Percentiles rank a stretch among this genome's conserved stretches.
Conservation (phyloP, 2,329 filamentous ascomycete species). For the Fusarium denticulatum region DNA sequence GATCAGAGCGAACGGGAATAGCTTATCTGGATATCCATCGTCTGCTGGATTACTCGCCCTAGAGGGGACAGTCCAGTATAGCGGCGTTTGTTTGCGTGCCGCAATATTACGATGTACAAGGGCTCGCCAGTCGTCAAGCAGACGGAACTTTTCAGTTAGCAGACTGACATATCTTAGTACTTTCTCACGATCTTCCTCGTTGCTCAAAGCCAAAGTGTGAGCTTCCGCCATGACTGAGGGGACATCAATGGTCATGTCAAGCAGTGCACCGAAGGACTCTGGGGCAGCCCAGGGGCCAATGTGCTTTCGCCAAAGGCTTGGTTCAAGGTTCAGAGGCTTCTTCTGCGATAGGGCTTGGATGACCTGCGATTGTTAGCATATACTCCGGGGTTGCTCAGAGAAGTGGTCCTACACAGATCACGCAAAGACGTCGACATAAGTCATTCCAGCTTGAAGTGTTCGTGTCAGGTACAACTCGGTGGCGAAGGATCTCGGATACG, state of each 20-base stretch:
- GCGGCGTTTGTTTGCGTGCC: background rate
- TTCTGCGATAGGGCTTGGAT: slow-evolving; percentile 2
- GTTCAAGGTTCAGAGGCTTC: background rate
- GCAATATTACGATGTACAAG: background rate
- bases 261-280: background rate
- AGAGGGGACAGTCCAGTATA: slow-evolving; percentile 3
- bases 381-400: fast-evolving
- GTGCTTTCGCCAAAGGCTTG: background rate
- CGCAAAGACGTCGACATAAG: slow-evolving; percentile 1
- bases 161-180: fast-evolving
- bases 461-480: background rate
- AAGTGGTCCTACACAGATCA: background rate
- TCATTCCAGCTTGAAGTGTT: background rate
- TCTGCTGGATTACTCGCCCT: background rate
- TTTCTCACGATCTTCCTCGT: fast-evolving
- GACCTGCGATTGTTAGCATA: background rate
- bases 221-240: background rate
- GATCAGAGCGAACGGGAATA: background rate
- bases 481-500: slow-evolving; percentile 4
- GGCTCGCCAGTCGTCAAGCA: background rate
- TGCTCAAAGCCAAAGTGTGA: background rate
- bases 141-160: background rate
- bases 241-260: background rate
- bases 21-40: background rate
- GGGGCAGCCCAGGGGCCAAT: background rate